Conservation (phyloP, 352 stramenopile species). For the Phytophthora quininea region DNA sequence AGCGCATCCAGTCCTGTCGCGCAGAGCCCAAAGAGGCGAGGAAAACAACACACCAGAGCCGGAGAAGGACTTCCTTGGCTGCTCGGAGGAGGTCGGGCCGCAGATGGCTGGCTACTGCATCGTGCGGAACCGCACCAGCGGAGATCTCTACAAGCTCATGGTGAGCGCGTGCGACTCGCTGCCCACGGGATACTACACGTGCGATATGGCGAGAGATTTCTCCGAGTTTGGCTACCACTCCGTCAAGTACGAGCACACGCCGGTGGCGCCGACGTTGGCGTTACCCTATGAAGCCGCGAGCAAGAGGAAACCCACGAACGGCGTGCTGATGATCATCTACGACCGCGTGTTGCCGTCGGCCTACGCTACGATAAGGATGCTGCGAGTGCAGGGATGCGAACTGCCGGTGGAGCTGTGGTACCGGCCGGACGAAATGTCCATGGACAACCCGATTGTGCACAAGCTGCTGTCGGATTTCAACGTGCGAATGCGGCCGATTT, state of each 20-base stretch:
- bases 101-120: conserved; percentile 87
- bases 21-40: conserved; percentile 51
- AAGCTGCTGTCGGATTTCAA: conserved; percentile 71
- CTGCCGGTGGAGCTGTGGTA: conserved; percentile 89
- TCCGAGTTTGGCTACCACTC: conserved; percentile 84
- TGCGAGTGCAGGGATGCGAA: conserved; percentile 77
- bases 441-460: conserved; percentile 82
- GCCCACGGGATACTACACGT: conserved; percentile 75
- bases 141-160: conserved; percentile 84
- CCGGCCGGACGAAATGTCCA: conserved; percentile 84
- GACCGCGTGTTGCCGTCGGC: conserved; percentile 77
- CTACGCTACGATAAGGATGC: conserved; percentile 81
- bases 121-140: conserved; percentile 82
- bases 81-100: conserved; percentile 66
- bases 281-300: conserved; percentile 46
- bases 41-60: conserved; percentile 45
- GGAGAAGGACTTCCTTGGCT: conserved; percentile 79
- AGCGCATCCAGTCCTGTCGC: conserved; percentile 77
- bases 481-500: conserved; percentile 82
- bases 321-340: conserved; percentile 88
- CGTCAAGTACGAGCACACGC: conserved; percentile 68
- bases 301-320: conserved; percentile 66
- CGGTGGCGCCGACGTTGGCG: conserved; percentile 73
- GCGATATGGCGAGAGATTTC: conserved; percentile 81
- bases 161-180: conserved; percentile 78